Evolutionary conservation across 2,329 filamentous ascomycete species (phyloP).

Genomic region (Fusarium burgessii): DNA sequence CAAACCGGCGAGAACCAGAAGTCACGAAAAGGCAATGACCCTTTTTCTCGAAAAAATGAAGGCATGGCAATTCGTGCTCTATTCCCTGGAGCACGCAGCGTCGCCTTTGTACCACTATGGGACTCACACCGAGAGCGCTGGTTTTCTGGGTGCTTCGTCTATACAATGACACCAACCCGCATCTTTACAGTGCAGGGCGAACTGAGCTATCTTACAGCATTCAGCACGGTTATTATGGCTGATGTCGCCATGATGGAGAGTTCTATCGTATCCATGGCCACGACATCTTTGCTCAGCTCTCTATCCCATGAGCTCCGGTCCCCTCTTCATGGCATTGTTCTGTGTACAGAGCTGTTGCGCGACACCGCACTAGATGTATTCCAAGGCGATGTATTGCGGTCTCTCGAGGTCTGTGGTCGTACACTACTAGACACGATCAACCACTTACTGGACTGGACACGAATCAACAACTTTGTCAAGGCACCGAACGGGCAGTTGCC

Average conservation of each 20-base stretch:
- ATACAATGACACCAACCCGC: slow-evolving; percentile 58
- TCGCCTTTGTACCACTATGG: slow-evolving; percentile 63
- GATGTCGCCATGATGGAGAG: slow-evolving; percentile 62
- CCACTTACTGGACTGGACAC: slow-evolving; percentile 65
- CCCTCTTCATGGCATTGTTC: slow-evolving; percentile 70
- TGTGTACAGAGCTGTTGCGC: slow-evolving; percentile 64
- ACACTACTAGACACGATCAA: slow-evolving; percentile 67
- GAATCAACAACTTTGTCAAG: slow-evolving; percentile 60
- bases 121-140: slow-evolving; percentile 59
- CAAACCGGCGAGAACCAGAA: not conserved
- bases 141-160: slow-evolving; percentile 63
- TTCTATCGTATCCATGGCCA: slow-evolving; percentile 58
- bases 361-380: slow-evolving; percentile 61
- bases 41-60: slow-evolving; percentile 35
- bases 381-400: slow-evolving; percentile 61
- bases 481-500: not conserved
- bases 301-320: slow-evolving; percentile 72
- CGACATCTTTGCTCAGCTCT: slow-evolving; percentile 69
- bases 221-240: slow-evolving; percentile 67
- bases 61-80: slow-evolving; percentile 46
- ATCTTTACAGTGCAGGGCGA: slow-evolving; percentile 61
- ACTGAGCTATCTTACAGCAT: slow-evolving; percentile 63
- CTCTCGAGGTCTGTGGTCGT: slow-evolving; percentile 63
- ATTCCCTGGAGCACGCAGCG: slow-evolving; percentile 59
- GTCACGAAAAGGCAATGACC: not conserved